phyloP scores from a whole-genome alignment of 2,329 filamentous ascomycete genomes.

The Fusarium nisikadoi region DNA sequence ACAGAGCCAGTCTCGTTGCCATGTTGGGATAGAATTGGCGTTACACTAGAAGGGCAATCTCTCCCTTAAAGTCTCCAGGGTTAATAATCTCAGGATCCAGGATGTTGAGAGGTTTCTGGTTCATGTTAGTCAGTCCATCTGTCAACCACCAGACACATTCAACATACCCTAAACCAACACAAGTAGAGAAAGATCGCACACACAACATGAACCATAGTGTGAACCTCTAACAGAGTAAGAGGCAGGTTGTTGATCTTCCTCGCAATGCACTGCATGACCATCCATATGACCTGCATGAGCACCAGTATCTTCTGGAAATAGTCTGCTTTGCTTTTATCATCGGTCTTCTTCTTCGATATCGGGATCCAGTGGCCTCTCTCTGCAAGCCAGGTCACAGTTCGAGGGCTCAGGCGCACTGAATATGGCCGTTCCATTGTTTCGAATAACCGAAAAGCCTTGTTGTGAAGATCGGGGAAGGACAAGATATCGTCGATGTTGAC shows the following conservation, averaged over 20 bases:
- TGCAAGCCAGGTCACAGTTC: conserved; percentile 6
- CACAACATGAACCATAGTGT: conserved; percentile 36
- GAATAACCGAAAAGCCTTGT: not conserved
- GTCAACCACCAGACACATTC: accelerated
- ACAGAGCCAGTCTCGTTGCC: not conserved
- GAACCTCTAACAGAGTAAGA: conserved; percentile 51
- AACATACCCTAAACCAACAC: conserved; percentile 34
- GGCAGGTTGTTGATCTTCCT: conserved; percentile 48
- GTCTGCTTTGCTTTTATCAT: conserved; percentile 53
- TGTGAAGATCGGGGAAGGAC: conserved; percentile 5
- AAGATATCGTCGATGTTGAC: conserved; percentile 16
- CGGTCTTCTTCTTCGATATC: conserved; percentile 35
- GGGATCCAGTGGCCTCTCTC: conserved; percentile 15
- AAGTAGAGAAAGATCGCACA: conserved; percentile 34
- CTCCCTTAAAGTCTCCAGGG: not conserved
- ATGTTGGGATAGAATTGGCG: conserved; percentile 6
- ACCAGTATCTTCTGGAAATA: conserved; percentile 50
- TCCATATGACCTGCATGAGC: conserved; percentile 53
- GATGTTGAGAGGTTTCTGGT: conserved; percentile 32
- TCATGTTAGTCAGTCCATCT: not conserved
- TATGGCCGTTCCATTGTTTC: not conserved
- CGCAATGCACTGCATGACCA: conserved; percentile 49
- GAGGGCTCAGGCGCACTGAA: conserved; percentile 1
- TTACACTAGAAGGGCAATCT: not conserved
- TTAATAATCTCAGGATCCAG: not conserved